Evolutionary conservation across 371 early-diverging fungal genomes (phyloP).

Genomic region (Chytridium lagenaria): DNA sequence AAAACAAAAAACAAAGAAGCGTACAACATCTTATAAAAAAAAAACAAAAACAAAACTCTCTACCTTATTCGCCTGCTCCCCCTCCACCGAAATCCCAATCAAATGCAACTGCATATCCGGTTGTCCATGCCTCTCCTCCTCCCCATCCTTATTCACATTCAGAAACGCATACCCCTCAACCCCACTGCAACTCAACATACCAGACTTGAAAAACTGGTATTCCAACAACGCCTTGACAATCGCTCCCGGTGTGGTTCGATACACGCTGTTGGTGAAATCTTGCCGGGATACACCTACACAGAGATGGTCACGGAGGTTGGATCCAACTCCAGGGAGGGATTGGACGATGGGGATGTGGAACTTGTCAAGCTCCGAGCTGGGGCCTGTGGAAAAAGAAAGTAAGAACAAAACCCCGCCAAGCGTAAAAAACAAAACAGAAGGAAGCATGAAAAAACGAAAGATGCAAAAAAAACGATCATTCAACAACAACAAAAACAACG

Average conservation of each 20-base stretch:
- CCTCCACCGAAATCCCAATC: slow-evolving; percentile 20
- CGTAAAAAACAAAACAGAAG: too few relatives aligned
- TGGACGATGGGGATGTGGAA: slow-evolving; percentile 31
- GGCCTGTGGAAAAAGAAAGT: slow-evolving; percentile 37
- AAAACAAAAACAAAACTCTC: too few relatives aligned
- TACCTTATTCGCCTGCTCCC: slow-evolving; percentile 8
- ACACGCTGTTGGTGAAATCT: slow-evolving; percentile 3
- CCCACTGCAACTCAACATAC: slow-evolving; percentile 40
- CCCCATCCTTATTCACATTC: slow-evolving; percentile 12
- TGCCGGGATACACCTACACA: slow-evolving; percentile 30
- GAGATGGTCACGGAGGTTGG: slow-evolving; percentile 53
- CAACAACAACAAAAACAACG: too few relatives aligned
- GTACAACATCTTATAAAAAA: too few relatives aligned
- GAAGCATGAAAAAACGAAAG: too few relatives aligned
- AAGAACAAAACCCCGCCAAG: background rate
- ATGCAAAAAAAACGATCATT: too few relatives aligned
- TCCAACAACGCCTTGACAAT: slow-evolving; percentile 28
- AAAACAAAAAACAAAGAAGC: too few relatives aligned
- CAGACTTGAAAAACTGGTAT: slow-evolving; percentile 22
- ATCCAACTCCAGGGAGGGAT: slow-evolving; percentile 51
- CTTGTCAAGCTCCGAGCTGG: slow-evolving; percentile 33
- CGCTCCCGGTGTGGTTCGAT: slow-evolving; percentile 34
- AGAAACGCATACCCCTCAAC: slow-evolving; percentile 48
- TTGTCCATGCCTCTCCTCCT: slow-evolving; percentile 15
- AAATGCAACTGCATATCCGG: slow-evolving; percentile 43